Evolutionary conservation across 371 early-diverging fungal species (phyloP), one percentile per base, ranked within the genome.

Genomic region (Mucor circinelloides): DNA sequence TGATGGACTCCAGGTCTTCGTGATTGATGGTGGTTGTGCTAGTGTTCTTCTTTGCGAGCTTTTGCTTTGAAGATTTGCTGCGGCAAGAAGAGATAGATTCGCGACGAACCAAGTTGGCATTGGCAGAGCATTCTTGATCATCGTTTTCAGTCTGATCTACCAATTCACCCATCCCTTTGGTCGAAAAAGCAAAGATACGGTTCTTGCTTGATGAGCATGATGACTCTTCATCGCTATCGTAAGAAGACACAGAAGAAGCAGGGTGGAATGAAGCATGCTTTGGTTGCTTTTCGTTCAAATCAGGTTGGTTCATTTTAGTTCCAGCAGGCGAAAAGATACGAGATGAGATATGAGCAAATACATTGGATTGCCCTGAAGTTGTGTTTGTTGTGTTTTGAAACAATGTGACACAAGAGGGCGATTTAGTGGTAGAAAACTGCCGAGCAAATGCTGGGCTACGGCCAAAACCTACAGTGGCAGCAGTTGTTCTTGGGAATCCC

Each of bases 251-350:
- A 21, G 15, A 44, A 15, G 60, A 63, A n/a, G 30, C 32, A 32
- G 65, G 44, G 32, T 36, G 28, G 23, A 60, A 46, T 19, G 44
- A 31, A 12, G 30, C 60, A 31, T 46, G n/a, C 5, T 23, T 69
- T 27, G 48, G 28, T 21, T 57, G 34, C 30, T 58, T 59, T 21
- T 69, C 69, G 5, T 23, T 27, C 30, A 44, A 17, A 15, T 42
- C 21, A 19, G 68, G 60, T 19, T 46, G 62, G 19, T 57, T 58
- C 60, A 69, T 56, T 23, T 66, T 69, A 9, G 60, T 60, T 5
- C 67, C 67, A 3, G 66, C 68, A 17, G 74, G 68, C 28, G 74
- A 67, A 31, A 74, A 74, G 34, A 74, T 70, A 25, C 74, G 74
- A 62, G 74, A 65, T 6, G 70, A 63, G n/a, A 73, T 46, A 52